Evolutionary conservation across 78 protist species (phyloP), one percentile per base, ranked within the genome.

Genomic region (Andalucia godoyi): DNA sequence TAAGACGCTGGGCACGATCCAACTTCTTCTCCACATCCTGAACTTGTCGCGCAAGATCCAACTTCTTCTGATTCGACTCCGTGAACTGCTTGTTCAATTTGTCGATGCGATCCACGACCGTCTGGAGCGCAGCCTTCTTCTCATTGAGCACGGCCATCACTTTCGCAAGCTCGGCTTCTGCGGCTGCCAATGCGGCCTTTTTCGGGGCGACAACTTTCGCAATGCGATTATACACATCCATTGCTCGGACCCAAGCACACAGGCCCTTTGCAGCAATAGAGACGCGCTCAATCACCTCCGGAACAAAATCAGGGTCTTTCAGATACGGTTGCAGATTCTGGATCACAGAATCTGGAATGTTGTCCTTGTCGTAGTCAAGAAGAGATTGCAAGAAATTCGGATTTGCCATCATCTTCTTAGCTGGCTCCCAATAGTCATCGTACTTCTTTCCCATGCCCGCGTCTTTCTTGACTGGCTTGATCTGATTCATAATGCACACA

Each of bases 1-100:
- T 54, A 25, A 89, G 86, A 64, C 51, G 47, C 46, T 58, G 70
- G 2, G 95, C 95, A 2, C 95, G 84, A n/a, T 15, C 76, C 32
- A 82, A 61, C 63, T 75, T 58, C 4, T 1, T 2, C 27, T 55
- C 38, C 15, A 73, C 61, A 45, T 47, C 62, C 13, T 47, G 62
- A n/a, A 72, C 76, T 41, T 71, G 33, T n/a, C 13, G 33, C 78
- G 74, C 73, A 7, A 89, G 77, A 29, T 36, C 47, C 34, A 27
- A 36, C 52, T 55, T 42, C 52, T 72, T 34, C 39, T 7, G 30
- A 30, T 60, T 43, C 21, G 76, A 12, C 46, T 1, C 54, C 23
- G 18, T 38, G 7, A 47, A 59, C 50, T 60, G n/a, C 29, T 2
- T 57, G 41, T 52, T 27, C 38, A 78, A 69, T 9, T 55, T 57